Conservation (phyloP, 1,284 basidiomycete genomes). For the Naganishia sp. region DNA sequence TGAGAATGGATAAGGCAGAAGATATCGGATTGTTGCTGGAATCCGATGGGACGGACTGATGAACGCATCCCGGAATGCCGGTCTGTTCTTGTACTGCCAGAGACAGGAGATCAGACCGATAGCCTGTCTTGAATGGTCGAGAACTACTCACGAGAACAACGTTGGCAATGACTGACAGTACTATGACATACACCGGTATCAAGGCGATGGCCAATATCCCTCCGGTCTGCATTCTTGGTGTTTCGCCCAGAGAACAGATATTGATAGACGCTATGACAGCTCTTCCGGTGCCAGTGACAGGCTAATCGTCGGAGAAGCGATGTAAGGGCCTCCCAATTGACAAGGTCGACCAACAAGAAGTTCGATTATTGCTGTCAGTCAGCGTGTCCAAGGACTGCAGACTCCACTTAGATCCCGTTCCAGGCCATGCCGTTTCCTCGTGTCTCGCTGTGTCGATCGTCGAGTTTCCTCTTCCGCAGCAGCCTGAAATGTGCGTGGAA, state of each 20-base stretch:
- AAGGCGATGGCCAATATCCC: constrained; percentile 22
- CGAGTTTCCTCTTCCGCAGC: neutral
- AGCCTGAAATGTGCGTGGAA: neutral
- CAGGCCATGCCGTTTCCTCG: neutral
- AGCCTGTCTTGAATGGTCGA: neutral
- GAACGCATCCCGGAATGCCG: constrained; percentile 17
- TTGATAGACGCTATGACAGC: neutral
- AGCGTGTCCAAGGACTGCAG: neutral
- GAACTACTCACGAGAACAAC: constrained; percentile 10
- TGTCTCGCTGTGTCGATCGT: neutral
- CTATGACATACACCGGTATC: constrained; percentile 27
- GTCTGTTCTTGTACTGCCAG: constrained; percentile 10
- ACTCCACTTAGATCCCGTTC: neutral
- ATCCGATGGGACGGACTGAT: constrained; percentile 15
- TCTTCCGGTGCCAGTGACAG: neutral
- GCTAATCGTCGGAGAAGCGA: no score
- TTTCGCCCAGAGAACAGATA: neutral
- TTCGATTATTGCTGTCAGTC: no score
- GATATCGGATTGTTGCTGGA: constrained; percentile 20
- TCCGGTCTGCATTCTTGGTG: constrained; percentile 15
- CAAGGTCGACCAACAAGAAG: no score
- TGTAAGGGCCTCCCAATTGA: no score
- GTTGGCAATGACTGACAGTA: constrained; percentile 14
- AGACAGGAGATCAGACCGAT: neutral
- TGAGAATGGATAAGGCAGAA: constrained; percentile 24